A percentile compares a stretch with the other conserved stretches of the same genome.
These are phyloP conservation scores for Carex arenaria DNA, from an alignment of 202 grass and related monocot species.

Conservation along the genomic window DNA sequence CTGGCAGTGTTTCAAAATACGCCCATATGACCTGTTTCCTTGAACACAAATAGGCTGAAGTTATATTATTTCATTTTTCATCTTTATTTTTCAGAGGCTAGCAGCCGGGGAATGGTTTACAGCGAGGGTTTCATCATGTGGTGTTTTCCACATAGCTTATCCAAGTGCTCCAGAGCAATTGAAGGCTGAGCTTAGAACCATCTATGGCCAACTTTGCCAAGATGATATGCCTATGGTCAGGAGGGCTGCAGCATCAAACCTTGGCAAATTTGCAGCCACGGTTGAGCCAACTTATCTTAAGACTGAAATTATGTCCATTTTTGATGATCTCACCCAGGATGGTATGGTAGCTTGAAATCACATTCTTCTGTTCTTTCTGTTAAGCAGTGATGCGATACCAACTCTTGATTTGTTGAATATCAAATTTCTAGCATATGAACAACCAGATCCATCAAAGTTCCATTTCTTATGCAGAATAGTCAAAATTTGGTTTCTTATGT, in stretches of 20 bases:
- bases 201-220: conserved; percentile 85
- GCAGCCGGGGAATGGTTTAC: conserved; percentile 96
- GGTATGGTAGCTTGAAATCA: conserved; percentile 44
- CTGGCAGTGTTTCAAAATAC: neutral
- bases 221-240: conserved; percentile 99
- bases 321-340: conserved; percentile 96
- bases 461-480: neutral
- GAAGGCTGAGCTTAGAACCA: conserved; percentile 74
- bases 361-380: conserved; percentile 7
- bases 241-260: conserved; percentile 88
- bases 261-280: conserved; percentile 90
- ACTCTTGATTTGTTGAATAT: neutral
- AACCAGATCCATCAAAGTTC: neutral
- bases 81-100: conserved; percentile 52
- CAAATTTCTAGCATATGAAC: neutral
- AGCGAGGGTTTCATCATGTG: conserved; percentile 86
- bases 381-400: neutral
- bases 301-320: conserved; percentile 90
- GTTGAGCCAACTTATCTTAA: conserved; percentile 77
- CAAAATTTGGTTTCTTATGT: neutral
- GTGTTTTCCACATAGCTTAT: conserved; percentile 91
- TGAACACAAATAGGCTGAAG: neutral
- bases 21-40: neutral
- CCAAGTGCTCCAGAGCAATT: conserved; percentile 67
- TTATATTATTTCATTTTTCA: neutral